These are phyloP conservation scores for Russula sp. DNA, from an alignment of 768 basidiomycete genomes.

Conservation along the genomic window DNA sequence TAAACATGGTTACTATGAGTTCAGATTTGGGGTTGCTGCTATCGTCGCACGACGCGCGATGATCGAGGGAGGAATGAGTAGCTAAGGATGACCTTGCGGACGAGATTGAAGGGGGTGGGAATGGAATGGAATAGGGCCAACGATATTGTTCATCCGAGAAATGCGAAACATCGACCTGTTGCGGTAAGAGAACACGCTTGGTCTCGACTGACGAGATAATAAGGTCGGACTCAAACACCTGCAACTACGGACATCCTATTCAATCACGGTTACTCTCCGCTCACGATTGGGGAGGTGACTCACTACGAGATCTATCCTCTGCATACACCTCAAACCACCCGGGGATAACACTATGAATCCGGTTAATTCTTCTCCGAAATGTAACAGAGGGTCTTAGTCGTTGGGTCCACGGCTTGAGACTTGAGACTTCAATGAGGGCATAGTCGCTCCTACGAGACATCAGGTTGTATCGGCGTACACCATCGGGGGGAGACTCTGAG, in stretches of 20 bases:
- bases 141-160: not conserved
- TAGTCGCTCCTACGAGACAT: constrained; percentile 6
- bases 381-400: not conserved
- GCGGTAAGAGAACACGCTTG: not conserved
- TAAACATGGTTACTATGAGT: constrained; percentile 5
- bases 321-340: constrained; percentile 5
- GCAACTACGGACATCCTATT: not conserved
- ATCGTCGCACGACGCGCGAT: not conserved
- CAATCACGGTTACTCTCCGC: not conserved
- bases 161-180: constrained; percentile 2
- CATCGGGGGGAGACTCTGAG: not conserved
- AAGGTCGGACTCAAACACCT: constrained; percentile 7
- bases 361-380: constrained; percentile 14
- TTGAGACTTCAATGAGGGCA: not conserved
- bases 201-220: not conserved
- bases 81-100: not conserved
- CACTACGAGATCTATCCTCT: constrained; percentile 16
- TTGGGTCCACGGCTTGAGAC: constrained; percentile 4
- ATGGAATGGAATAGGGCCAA: constrained; percentile 14
- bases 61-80: not conserved
- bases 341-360: constrained; percentile 8
- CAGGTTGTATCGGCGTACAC: not conserved
- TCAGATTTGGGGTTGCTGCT: not conserved
- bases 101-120: not conserved
- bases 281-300: not conserved